Evolutionary conservation across 306 rosid genomes (phyloP).

Genomic region (Castanospermum australe): DNA sequence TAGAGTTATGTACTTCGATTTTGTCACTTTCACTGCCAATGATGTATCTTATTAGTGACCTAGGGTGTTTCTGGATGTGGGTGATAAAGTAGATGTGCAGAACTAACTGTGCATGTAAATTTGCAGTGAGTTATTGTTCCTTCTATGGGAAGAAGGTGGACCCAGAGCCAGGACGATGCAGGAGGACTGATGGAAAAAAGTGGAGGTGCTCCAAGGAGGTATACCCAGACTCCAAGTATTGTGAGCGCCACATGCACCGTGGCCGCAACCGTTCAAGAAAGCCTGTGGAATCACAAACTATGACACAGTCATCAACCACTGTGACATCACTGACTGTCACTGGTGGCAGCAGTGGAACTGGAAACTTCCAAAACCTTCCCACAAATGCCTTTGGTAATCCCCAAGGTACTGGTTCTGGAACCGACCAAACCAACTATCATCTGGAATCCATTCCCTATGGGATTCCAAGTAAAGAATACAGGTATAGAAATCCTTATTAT

Average conservation of each 20-base stretch:
- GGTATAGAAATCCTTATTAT: slow-evolving; percentile 39
- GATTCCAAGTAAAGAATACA: slow-evolving; percentile 69
- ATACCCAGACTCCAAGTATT: slow-evolving; percentile 79
- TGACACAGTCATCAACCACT: slow-evolving; percentile 52
- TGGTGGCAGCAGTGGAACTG: slow-evolving; percentile 39
- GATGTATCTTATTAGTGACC: neutral
- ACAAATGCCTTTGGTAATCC: slow-evolving; percentile 39
- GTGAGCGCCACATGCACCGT: slow-evolving; percentile 94
- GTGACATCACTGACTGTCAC: slow-evolving; percentile 58
- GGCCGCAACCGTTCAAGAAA: slow-evolving; percentile 98
- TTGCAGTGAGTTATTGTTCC: slow-evolving; percentile 75
- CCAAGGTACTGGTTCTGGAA: slow-evolving; percentile 37
- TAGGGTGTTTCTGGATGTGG: neutral
- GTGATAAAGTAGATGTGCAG: slow-evolving; percentile 2
- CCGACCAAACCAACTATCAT: slow-evolving; percentile 48
- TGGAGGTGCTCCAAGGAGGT: slow-evolving; percentile 94
- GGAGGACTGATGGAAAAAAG: slow-evolving; percentile 88
- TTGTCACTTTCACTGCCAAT: slow-evolving; percentile 23
- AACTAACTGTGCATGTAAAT: slow-evolving; percentile 17
- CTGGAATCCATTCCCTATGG: slow-evolving; percentile 73
- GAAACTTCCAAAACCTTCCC: slow-evolving; percentile 56
- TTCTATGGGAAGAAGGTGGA: slow-evolving; percentile 88
- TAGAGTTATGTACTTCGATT: neutral
- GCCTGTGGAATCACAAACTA: slow-evolving; percentile 92
- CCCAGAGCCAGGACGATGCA: slow-evolving; percentile 87